These are phyloP conservation scores for Xylariaceae sp. DNA, from an alignment of 2,329 filamentous ascomycete genomes.

Conservation along the genomic window DNA sequence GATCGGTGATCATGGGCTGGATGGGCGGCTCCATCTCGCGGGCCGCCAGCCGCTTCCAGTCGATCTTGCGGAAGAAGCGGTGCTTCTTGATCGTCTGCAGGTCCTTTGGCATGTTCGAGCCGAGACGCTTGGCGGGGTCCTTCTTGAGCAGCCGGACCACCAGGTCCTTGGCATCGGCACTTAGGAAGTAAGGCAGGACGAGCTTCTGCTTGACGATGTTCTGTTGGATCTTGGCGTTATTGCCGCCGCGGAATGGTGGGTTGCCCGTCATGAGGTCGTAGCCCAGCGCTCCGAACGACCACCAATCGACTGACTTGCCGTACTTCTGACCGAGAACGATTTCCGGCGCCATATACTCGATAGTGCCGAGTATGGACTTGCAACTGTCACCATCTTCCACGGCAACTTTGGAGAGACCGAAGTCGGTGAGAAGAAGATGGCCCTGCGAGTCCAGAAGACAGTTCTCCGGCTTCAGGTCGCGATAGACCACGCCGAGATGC, in stretches of 20 bases:
- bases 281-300: constrained; percentile 89
- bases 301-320: constrained; percentile 95
- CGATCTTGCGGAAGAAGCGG: constrained; percentile 92
- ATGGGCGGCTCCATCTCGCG: constrained; percentile 85
- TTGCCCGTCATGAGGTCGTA: constrained; percentile 89
- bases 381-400: constrained; percentile 63
- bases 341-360: constrained; percentile 99
- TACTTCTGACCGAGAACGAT: constrained; percentile 83
- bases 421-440: constrained; percentile 91
- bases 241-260: constrained; percentile 83
- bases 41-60: constrained; percentile 81
- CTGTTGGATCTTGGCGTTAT: constrained; percentile 90
- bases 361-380: constrained; percentile 86
- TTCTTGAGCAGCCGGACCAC: constrained; percentile 85
- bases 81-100: constrained; percentile 80
- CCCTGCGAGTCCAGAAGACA: constrained; percentile 87
- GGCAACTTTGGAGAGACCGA: constrained; percentile 91
- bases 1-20: constrained; percentile 87
- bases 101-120: constrained; percentile 83
- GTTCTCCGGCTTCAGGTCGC: constrained; percentile 96
- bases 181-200: constrained; percentile 79
- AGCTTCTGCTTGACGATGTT: constrained; percentile 94
- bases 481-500: constrained; percentile 88
- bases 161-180: constrained; percentile 87
- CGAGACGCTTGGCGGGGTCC: constrained; percentile 83